A percentile compares a stretch with the other conserved stretches of the same genome.
Conservation (phyloP, 768 basidiomycete species). For the Tylopilus vinaceipallidus region DNA sequence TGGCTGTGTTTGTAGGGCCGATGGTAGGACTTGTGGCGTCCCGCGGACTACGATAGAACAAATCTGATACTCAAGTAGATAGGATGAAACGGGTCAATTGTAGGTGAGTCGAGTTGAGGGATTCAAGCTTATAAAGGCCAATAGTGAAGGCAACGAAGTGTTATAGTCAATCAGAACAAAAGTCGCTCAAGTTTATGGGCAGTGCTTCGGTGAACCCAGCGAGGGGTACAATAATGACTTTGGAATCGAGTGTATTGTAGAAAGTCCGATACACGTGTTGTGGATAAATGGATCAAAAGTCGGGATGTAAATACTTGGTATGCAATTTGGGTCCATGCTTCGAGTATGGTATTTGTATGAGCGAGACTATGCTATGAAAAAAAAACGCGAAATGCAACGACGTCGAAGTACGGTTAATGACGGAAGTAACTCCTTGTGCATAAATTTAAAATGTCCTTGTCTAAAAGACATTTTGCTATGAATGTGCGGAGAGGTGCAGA, state of each 20-base stretch:
- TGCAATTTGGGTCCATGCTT: conserved; percentile 18
- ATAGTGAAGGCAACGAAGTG: too few relatives aligned
- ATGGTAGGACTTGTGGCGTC: not conserved
- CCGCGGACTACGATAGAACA: conserved; percentile 1
- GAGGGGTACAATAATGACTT: conserved; percentile 23
- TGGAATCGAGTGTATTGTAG: conserved; percentile 4
- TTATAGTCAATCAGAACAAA: too few relatives aligned
- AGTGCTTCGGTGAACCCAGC: conserved; percentile 3
- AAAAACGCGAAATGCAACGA: not conserved
- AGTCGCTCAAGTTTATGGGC: conserved; percentile 8
- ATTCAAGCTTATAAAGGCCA: conserved; percentile 1
- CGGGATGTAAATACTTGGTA: conserved; percentile 7
- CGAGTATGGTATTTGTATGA: conserved; percentile 6
- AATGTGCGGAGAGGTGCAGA: conserved; percentile 9
- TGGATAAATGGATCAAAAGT: conserved; percentile 14
- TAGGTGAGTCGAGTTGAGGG: not conserved
- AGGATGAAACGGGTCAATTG: conserved; percentile 3
- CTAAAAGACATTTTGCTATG: not conserved
- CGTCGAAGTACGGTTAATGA: not conserved
- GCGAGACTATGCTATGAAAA: conserved; percentile 9
- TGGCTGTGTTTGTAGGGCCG: conserved; percentile 9
- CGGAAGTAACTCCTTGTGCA: not conserved
- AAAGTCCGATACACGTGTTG: conserved; percentile 10
- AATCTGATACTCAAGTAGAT: not conserved
- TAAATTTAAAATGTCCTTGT: not conserved